phyloP scores from a whole-genome alignment of 225 moss, liverwort and hornwort species.

The Marchantia paleacea region DNA sequence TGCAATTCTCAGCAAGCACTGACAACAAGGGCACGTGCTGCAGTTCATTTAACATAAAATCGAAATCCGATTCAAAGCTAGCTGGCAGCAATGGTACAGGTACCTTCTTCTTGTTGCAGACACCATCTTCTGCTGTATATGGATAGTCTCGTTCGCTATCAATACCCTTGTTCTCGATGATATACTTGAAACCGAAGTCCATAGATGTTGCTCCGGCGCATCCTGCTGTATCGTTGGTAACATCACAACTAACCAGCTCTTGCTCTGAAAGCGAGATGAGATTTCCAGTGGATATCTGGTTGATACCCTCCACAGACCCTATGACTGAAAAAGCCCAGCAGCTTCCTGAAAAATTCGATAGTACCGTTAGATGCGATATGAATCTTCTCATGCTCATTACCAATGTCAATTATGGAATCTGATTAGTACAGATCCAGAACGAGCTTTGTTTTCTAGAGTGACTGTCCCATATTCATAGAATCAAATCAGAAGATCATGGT shows the following conservation, averaged over 20 bases:
- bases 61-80: not conserved
- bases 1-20: no score
- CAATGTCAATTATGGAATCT: no score
- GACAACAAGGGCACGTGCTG: no score
- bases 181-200: constrained; percentile 73
- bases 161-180: constrained; percentile 61
- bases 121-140: constrained; percentile 52
- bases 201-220: constrained; percentile 70
- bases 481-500: no score
- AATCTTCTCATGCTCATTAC: no score
- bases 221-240: constrained; percentile 45
- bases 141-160: constrained; percentile 62
- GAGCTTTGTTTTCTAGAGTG: no score
- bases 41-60: no score
- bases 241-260: constrained; percentile 73
- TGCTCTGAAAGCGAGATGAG: constrained; percentile 68
- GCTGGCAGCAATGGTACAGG: no score
- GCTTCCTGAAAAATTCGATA: no score
- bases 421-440: no score
- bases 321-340: constrained; percentile 83
- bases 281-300: constrained; percentile 53
- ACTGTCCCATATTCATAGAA: no score
- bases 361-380: no score
- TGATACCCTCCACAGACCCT: constrained; percentile 64
- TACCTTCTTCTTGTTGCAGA: constrained; percentile 55